A percentile compares a stretch with the other conserved stretches of the same genome.
phyloP scores from a whole-genome alignment of 1,284 basidiomycete species.

The Ceratobasidium sp. region DNA sequence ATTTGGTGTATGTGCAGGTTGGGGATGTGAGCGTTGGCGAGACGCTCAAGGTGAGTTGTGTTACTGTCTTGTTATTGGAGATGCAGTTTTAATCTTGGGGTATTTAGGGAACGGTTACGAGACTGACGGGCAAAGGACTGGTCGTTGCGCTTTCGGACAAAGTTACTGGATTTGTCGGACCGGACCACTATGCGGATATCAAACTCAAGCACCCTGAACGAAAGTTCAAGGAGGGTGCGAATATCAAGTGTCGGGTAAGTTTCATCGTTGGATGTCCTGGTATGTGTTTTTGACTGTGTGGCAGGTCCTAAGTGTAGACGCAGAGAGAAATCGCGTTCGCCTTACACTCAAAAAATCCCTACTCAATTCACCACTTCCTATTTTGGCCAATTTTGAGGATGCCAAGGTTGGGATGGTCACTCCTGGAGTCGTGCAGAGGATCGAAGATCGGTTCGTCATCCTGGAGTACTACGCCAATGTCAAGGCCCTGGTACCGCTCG shows the following conservation, averaged over 20 bases:
- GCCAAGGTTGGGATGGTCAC: conserved; percentile 76
- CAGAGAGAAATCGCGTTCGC: conserved; percentile 80
- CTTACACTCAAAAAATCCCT: conserved; percentile 94
- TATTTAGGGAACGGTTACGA: conserved; percentile 75
- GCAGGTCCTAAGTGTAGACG: conserved; percentile 87
- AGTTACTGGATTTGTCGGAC: conserved; percentile 93
- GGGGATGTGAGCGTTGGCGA: conserved; percentile 86
- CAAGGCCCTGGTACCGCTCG: conserved; percentile 81
- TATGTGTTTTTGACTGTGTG: no score
- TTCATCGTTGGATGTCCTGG: not conserved
- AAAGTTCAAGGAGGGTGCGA: conserved; percentile 85
- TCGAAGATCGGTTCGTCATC: conserved; percentile 78
- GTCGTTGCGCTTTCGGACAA: conserved; percentile 87
- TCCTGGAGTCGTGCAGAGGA: conserved; percentile 84
- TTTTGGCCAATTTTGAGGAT: conserved; percentile 72
- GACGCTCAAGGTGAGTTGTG: conserved; percentile 63
- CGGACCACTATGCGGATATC: conserved; percentile 95
- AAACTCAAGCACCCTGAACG: conserved; percentile 89
- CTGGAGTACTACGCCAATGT: conserved; percentile 93
- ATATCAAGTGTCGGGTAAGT: conserved; percentile 85
- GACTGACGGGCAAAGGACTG: conserved; percentile 77
- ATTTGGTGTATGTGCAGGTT: conserved; percentile 88
- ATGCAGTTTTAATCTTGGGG: not conserved
- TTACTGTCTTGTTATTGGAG: not conserved
- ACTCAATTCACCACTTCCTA: conserved; percentile 78